phyloP scores from a whole-genome alignment of 805 yeast genomes.

The Metschnikowia drakensbergensis region DNA sequence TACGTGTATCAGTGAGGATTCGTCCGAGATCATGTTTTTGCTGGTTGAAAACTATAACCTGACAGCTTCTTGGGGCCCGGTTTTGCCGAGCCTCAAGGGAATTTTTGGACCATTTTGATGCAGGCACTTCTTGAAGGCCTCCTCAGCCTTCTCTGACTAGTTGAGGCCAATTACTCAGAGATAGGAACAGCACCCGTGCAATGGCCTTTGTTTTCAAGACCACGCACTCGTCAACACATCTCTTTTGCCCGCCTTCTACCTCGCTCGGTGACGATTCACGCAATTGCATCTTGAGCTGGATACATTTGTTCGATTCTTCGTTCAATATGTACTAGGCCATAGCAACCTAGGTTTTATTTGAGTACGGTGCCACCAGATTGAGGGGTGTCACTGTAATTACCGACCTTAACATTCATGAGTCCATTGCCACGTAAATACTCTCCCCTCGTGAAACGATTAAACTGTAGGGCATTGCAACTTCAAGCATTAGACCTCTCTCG shows the following conservation, averaged over 20 bases:
- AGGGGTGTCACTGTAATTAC: slow-evolving; percentile 47
- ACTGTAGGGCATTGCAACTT: too few species aligned
- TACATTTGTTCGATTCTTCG: slow-evolving; percentile 13
- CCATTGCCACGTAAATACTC: too few species aligned
- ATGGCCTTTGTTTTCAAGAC: too few species aligned
- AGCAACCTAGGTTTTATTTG: slow-evolving; percentile 39
- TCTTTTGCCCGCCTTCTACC: slow-evolving; percentile 39
- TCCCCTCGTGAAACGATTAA: too few species aligned
- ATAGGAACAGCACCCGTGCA: neutral
- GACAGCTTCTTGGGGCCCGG: slow-evolving; percentile 64
- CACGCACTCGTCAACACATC: too few species aligned
- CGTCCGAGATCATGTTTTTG: slow-evolving; percentile 99
- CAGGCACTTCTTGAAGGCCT: slow-evolving; percentile 34
- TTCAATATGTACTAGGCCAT: slow-evolving; percentile 36
- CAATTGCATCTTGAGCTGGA: slow-evolving; percentile 46
- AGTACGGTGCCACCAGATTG: slow-evolving; percentile 44
- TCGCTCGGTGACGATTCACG: slow-evolving; percentile 40
- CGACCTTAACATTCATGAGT: slow-evolving; percentile 33
- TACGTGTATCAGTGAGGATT: slow-evolving; percentile 99
- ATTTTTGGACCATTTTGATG: slow-evolving; percentile 57
- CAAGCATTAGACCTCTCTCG: neutral
- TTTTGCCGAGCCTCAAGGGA: slow-evolving; percentile 58
- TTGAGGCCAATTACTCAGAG: slow-evolving; percentile 25
- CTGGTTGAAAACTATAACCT: slow-evolving; percentile 99
- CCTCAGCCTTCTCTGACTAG: slow-evolving; percentile 19